Evolutionary conservation across 768 basidiomycete species (phyloP), one percentile per base, ranked within the genome.

Genomic region (Crassisporium funariophilum): DNA sequence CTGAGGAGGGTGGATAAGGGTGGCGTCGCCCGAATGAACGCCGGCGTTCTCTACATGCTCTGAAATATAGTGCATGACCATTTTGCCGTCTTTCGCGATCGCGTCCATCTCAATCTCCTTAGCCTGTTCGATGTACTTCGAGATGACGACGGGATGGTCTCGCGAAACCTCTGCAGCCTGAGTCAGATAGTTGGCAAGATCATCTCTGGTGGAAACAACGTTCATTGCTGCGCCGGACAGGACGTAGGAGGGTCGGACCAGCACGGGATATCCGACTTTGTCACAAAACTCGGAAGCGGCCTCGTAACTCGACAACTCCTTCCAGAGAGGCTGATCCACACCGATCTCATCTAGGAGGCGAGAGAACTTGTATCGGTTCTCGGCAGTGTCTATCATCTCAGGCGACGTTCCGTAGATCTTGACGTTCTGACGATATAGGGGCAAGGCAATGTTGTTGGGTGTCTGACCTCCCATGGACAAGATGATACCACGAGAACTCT

Each of bases 101-200:
- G 97, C 97, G 61, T 99, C 97, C 93, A 99, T 98, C 76, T 99
- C 97, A 56, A 99, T 99, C 72, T 99, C 97, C 77, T 99, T 98
- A 22, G 97, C 97, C 66, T 97, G 91, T 66, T 98, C 95, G 65
- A 99, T 97, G 73, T 97, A 99, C 69, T 99, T 99, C 53, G 91
- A 89, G 69, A 98, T 98, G 58, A 99, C 95, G 53, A 98, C 95
- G 1, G 95, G 95, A 60, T 97, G 91, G 24, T 69, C 66, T 40
- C 65, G 85, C 34, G 97, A 99, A 46, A 99, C 94, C 44, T 91
- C 94, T 16, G 95, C 88, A 15, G 97, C 97, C 70, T 93, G 95
- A 1, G 87, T 88, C 48, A 99, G 79, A 66, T 98, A 99, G 65
- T 83, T 91, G 35, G 82, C 82, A 33, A 99, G 77, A 65, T 98